These are phyloP conservation scores for Paramecium octaurelia DNA, from an alignment of 73 alveolate species.

Conservation along the genomic window DNA sequence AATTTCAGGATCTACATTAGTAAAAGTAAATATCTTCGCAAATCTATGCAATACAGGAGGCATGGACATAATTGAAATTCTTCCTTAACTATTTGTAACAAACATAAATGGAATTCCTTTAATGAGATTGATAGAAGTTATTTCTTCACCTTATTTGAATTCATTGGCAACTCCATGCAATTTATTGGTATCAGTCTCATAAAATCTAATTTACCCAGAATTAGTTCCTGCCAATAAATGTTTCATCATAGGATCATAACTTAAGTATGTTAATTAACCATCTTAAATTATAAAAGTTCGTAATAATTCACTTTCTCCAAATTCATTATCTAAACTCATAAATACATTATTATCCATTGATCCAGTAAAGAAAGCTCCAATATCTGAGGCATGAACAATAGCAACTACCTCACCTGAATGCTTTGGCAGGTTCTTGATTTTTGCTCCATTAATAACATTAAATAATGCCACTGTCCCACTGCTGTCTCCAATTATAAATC, in stretches of 20 bases:
- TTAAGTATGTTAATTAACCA: slow-evolving; percentile 35
- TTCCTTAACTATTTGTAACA: slow-evolving; percentile 45
- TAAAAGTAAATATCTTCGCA: slow-evolving; percentile 39
- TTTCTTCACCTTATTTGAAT: slow-evolving; percentile 42
- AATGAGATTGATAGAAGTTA: slow-evolving; percentile 29
- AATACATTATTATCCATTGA: slow-evolving; percentile 59
- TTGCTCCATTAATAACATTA: slow-evolving; percentile 73
- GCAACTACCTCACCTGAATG: slow-evolving; percentile 51
- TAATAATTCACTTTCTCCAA: slow-evolving; percentile 56
- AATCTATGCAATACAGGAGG: slow-evolving; percentile 56
- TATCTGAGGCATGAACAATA: slow-evolving; percentile 54
- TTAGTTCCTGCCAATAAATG: slow-evolving; percentile 50
- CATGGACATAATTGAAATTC: slow-evolving; percentile 48
- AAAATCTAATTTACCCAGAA: slow-evolving; percentile 46
- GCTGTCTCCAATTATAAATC: slow-evolving; percentile 79
- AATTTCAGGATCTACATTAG: slow-evolving; percentile 53
- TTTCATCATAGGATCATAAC: slow-evolving; percentile 45
- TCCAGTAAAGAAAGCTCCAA: slow-evolving; percentile 51
- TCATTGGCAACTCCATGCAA: slow-evolving; percentile 51
- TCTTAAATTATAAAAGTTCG: slow-evolving; percentile 36
- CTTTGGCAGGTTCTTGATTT: slow-evolving; percentile 70
- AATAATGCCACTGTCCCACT: slow-evolving; percentile 69
- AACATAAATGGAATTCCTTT: slow-evolving; percentile 42
- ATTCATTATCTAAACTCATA: slow-evolving; percentile 63
- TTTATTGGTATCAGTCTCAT: slow-evolving; percentile 55